phyloP scores from a whole-genome alignment of 225 moss, liverwort and hornwort genomes.

The Sphagnum tenellum region DNA sequence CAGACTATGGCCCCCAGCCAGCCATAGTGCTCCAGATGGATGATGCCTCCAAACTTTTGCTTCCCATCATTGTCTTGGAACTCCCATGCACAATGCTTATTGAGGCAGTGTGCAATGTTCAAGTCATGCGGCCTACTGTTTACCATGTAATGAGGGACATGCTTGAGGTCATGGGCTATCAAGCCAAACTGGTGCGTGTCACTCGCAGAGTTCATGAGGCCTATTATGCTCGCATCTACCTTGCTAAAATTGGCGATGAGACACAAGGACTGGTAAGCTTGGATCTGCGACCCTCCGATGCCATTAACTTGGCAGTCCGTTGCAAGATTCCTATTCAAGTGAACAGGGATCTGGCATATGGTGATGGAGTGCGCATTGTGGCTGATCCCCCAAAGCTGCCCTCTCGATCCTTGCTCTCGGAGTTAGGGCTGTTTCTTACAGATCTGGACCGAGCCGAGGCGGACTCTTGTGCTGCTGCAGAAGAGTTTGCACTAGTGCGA shows the following conservation, averaged over 20 bases:
- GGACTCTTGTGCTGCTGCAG: conserved; percentile 33
- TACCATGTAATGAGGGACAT: conserved; percentile 56
- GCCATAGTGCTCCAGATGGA: conserved; percentile 54
- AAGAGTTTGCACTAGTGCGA: conserved; percentile 45
- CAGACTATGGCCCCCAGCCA: conserved; percentile 44
- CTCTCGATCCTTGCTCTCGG: conserved; percentile 18
- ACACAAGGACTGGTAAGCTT: conserved; percentile 31
- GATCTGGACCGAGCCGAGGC: conserved; percentile 38
- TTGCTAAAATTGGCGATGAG: conserved; percentile 38
- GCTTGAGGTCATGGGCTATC: conserved; percentile 50
- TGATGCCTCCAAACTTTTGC: conserved; percentile 37
- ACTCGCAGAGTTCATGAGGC: conserved; percentile 55
- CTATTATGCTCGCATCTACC: conserved; percentile 45
- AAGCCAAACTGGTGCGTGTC: conserved; percentile 49
- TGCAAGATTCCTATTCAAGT: conserved; percentile 59
- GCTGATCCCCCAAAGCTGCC: conserved; percentile 33
- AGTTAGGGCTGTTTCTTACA: conserved; percentile 21
- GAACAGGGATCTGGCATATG: conserved; percentile 37
- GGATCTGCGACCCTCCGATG: conserved; percentile 53
- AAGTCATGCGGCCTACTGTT: conserved; percentile 47
- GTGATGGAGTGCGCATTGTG: conserved; percentile 42
- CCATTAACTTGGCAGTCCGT: conserved; percentile 44
- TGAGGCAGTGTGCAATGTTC: conserved; percentile 50
- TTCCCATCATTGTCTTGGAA: conserved; percentile 52
- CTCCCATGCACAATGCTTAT: conserved; percentile 51